phyloP scores from a whole-genome alignment of 495 filamentous ascomycete genomes.

The Jackrogersella multiformis region DNA sequence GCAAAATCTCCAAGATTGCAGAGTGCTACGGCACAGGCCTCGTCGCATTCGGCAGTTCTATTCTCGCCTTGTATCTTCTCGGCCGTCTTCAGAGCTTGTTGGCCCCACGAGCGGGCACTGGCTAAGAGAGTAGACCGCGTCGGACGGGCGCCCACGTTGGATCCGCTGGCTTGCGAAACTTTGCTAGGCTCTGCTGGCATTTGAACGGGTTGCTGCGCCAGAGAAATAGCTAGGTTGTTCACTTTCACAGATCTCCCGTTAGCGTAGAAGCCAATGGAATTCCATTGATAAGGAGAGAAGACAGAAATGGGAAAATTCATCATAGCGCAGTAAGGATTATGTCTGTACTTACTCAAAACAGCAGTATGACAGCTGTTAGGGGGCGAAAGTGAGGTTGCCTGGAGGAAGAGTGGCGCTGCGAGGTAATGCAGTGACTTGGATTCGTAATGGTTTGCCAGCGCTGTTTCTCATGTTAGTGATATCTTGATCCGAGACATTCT shows the following conservation, averaged over 20 bases:
- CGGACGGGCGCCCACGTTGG: slow-evolving; percentile 45
- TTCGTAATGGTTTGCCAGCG: slow-evolving; percentile 77
- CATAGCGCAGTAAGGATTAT: background rate
- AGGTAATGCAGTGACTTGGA: slow-evolving; percentile 74
- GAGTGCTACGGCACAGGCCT: slow-evolving; percentile 83
- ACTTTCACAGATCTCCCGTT: slow-evolving; percentile 50
- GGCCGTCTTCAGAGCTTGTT: slow-evolving; percentile 41
- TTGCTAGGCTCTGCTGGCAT: slow-evolving; percentile 46
- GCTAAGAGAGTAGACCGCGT: slow-evolving; percentile 59
- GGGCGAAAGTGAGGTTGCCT: slow-evolving; percentile 75
- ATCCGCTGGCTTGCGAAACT: slow-evolving; percentile 17
- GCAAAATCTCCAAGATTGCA: slow-evolving; percentile 88
- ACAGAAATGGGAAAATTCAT: background rate
- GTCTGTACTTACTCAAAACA: slow-evolving; percentile 66
- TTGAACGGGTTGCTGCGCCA: slow-evolving; percentile 70
- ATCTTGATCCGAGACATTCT: background rate
- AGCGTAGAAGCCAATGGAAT: background rate
- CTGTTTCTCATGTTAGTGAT: slow-evolving; percentile 48
- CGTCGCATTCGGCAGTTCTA: slow-evolving; percentile 83
- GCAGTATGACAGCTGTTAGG: slow-evolving; percentile 68
- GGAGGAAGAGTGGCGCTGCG: slow-evolving; percentile 87
- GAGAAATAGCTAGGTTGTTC: slow-evolving; percentile 75
- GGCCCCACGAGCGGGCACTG: slow-evolving; percentile 44
- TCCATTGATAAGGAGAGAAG: background rate
- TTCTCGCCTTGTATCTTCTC: slow-evolving; percentile 55